phyloP scores from a whole-genome alignment of 2,329 filamentous ascomycete species.

The Cladophialophora yegresii region DNA sequence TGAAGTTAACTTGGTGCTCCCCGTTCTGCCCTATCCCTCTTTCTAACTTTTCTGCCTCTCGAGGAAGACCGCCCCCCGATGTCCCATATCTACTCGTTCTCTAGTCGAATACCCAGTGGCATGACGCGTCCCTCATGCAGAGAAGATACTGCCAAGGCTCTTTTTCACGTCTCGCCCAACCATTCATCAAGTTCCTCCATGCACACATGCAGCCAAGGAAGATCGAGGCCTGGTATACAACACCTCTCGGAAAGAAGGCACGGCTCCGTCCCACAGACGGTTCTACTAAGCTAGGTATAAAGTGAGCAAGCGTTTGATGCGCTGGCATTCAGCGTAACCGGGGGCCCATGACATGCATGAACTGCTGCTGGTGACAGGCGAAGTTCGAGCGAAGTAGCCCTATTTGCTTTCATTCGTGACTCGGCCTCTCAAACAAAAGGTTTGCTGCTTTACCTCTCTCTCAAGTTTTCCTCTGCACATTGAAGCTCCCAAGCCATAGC shows the following conservation, averaged over 20 bases:
- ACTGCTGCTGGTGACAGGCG: constrained; percentile 2
- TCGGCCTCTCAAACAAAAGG: neutral
- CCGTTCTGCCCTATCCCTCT: neutral
- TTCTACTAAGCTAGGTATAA: neutral
- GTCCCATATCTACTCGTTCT: neutral
- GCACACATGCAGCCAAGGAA: constrained; percentile 18
- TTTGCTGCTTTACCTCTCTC: neutral
- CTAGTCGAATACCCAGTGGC: neutral
- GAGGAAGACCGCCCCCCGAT: neutral
- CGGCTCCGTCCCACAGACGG: neutral
- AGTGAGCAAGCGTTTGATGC: constrained; percentile 1
- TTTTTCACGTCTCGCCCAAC: neutral
- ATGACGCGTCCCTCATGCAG: constrained; percentile 1
- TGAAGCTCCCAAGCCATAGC: neutral
- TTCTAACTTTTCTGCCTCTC: neutral
- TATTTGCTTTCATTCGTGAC: neutral
- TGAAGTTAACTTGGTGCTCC: neutral
- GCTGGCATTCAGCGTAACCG: constrained; percentile 11
- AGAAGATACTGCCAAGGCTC: neutral
- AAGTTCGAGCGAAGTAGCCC: neutral
- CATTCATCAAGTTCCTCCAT: neutral
- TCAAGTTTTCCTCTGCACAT: neutral
- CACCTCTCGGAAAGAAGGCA: neutral
- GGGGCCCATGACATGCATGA: constrained; percentile 12
- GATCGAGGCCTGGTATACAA: neutral